These are phyloP conservation scores for Pyropia yezoensis DNA, from an alignment of 23 red algal species.

Conservation along the genomic window DNA sequence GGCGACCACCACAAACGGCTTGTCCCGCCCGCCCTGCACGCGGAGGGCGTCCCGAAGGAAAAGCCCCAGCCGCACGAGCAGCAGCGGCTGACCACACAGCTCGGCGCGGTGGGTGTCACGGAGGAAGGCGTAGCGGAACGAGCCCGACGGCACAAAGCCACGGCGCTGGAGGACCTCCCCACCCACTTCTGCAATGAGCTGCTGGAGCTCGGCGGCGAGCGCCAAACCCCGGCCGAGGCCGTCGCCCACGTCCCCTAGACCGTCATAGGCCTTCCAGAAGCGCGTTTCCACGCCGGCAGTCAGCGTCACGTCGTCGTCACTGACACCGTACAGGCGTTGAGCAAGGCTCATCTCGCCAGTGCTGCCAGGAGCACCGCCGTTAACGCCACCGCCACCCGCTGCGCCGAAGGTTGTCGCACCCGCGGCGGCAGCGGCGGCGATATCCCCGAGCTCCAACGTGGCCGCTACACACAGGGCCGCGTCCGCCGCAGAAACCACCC, in stretches of 20 bases:
- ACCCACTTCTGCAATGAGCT: conserved; percentile 50
- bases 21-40: conserved; percentile 50
- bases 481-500: conserved; percentile 60
- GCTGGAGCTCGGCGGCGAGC: conserved; percentile 45
- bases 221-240: conserved; percentile 35
- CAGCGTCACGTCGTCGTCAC: not conserved
- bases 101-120: conserved; percentile 49
- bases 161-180: conserved; percentile 67
- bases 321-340: no score
- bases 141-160: conserved; percentile 58
- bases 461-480: conserved; percentile 33
- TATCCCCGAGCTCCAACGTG: conserved; percentile 47
- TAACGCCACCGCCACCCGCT: not conserved
- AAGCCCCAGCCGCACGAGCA: conserved; percentile 42
- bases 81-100: conserved; percentile 32
- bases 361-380: not conserved
- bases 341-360: not conserved
- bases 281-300: not conserved
- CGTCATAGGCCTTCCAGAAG: conserved; percentile 87
- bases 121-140: conserved; percentile 78
- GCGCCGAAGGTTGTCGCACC: not conserved
- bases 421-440: not conserved
- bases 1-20: conserved; percentile 66
- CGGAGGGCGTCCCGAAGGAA: conserved; percentile 45
- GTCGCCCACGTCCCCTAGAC: conserved; percentile 16